Base-by-base conservation (phyloP, 805 yeast genomes). In the Hanseniaspora valbyensis region DNA sequence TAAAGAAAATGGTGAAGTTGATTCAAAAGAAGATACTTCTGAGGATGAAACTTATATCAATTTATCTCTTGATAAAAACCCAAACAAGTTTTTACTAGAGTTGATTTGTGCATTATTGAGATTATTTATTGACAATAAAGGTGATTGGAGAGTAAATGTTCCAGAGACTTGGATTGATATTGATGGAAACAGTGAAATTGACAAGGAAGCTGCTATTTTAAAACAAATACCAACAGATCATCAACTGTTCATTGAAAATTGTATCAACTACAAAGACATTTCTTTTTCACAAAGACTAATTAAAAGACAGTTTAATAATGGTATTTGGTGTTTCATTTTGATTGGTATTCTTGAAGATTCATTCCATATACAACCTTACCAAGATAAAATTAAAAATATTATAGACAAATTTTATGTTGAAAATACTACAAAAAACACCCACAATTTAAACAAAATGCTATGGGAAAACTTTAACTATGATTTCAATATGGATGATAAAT, bases 231-330 rank as follows among this genome's bases (percentile, higher is more conserved):
- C 49, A 53, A 33, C 52, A 33, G 60, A 53, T 13, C 59, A 56
- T 4, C 61, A 58, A n/a, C 56, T 40, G 14, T 41, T 52, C 7
- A 63, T 68, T 14, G 66, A 70, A 37, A 66, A 65, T 52, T 59
- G 66, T 52, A 43, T 83, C 57, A 76, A 79, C 52, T 75, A 77
- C 62, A 69, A 81, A 50, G 79, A 79, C 39, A 66, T 68, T 0
- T 65, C 79, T 12, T 92, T 97, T 96, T 76, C 79, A 53, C 94
- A 83, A 28, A 70, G 94, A 37, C 69, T 90, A 18, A 74, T 80
- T 13, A 80, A 76, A 50, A 76, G 95, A 50, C 75, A 76, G 55
- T 92, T 84, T 63, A 78, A 74, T 57, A 88, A 86, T 58, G 95
- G 95, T 3, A 78, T 78, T 50, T 90, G 96, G 96, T 81, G 86